phyloP scores from a whole-genome alignment of 148 eudicot genomes.

The Vaccinium myrtillus region DNA sequence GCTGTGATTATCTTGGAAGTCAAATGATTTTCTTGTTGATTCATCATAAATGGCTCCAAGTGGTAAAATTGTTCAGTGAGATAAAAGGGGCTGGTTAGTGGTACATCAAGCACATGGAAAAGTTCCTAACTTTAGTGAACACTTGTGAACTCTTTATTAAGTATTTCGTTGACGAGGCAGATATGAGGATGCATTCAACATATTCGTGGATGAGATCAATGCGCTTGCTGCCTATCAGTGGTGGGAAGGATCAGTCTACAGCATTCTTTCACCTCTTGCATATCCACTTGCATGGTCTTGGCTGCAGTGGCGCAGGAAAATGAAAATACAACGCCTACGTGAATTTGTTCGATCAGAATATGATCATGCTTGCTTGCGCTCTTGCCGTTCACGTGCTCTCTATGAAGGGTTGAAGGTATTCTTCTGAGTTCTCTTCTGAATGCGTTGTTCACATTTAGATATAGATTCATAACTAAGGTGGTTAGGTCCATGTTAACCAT shows the following conservation, averaged over 20 bases:
- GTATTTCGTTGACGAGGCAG: conserved; percentile 31
- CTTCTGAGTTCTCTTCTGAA: not conserved
- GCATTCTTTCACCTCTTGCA: conserved; percentile 63
- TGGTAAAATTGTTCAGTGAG: not conserved
- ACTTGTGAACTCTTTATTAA: not conserved
- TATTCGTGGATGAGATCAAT: conserved; percentile 90
- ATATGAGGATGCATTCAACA: conserved; percentile 92
- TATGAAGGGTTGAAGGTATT: conserved; percentile 97
- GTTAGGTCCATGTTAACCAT: not conserved
- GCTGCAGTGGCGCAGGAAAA: conserved; percentile 91
- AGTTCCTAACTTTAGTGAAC: not conserved
- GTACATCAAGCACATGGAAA: not conserved
- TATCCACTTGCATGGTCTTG: conserved; percentile 98
- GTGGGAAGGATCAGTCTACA: conserved; percentile 98
- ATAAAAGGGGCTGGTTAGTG: not conserved
- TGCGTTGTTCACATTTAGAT: not conserved
- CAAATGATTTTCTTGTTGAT: not conserved
- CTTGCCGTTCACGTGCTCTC: conserved; percentile 99
- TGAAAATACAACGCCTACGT: conserved; percentile 76
- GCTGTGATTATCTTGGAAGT: not conserved
- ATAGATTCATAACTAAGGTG: not conserved
- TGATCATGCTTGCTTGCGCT: conserved; percentile 98
- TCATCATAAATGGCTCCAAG: not conserved
- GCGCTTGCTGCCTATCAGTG: conserved; percentile 86
- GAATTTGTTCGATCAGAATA: conserved; percentile 99